phyloP scores from a whole-genome alignment of 208 protist species.

The Herpetomonas tarakana region DNA sequence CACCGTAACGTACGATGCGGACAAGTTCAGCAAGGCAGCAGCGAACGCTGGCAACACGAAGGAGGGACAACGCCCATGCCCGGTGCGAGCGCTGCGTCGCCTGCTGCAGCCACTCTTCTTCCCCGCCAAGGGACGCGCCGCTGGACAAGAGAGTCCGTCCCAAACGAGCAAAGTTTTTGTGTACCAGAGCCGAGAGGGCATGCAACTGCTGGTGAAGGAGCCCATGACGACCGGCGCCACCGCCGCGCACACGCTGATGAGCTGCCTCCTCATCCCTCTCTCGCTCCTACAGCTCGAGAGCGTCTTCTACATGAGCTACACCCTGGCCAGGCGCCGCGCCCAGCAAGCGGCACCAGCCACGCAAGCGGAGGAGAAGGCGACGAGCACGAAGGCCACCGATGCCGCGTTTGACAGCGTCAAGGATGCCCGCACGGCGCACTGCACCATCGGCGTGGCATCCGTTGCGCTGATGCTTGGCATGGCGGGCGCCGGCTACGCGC shows the following conservation, averaged over 20 bases:
- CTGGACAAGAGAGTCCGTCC: background rate
- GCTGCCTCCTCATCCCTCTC: slow-evolving; percentile 20
- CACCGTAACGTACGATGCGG: slow-evolving; percentile 1
- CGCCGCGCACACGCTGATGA: slow-evolving; percentile 12
- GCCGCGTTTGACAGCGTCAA: slow-evolving; percentile 5
- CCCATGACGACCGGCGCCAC: slow-evolving; percentile 14
- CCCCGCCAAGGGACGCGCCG: background rate
- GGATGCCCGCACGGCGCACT: slow-evolving; percentile 7
- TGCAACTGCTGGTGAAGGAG: slow-evolving; percentile 27
- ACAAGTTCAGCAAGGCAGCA: background rate
- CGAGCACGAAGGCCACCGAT: background rate
- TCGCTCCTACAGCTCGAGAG: slow-evolving; percentile 24
- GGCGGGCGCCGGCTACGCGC: slow-evolving; percentile 14
- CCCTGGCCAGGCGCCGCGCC: background rate
- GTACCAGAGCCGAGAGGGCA: slow-evolving; percentile 22
- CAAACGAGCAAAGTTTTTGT: slow-evolving; percentile 12
- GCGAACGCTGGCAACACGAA: background rate
- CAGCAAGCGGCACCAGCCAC: background rate
- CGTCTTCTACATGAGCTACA: slow-evolving; percentile 16
- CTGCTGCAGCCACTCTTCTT: background rate
- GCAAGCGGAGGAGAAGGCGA: slow-evolving; percentile 2
- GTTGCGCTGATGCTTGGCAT: slow-evolving; percentile 5
- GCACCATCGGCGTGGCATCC: slow-evolving; percentile 9
- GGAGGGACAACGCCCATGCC: background rate
- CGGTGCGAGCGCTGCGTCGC: background rate